Evolutionary conservation across 2,329 filamentous ascomycete genomes (phyloP), one percentile per base, ranked within the genome.

Genomic region (Aciculosporium take): DNA sequence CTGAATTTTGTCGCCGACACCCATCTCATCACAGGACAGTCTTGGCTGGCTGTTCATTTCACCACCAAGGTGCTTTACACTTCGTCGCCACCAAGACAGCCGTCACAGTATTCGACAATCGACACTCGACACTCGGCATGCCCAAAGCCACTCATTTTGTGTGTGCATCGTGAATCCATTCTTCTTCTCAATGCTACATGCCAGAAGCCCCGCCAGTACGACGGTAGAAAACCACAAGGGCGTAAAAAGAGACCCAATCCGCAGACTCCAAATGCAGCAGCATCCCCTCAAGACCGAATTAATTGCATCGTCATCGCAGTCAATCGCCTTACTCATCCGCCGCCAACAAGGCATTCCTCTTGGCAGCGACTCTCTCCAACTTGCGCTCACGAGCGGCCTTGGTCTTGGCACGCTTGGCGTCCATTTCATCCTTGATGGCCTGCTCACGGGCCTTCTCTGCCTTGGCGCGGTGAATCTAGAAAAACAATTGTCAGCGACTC

Each of bases 301-400:
- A 41, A 36, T 29, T 40, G 7, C 41, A 43, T 37, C 15, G 56
- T 65, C 56, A 55, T 58, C 51, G 49, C 58, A 57, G 60, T 56
- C 63, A 67, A 59, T 63, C 63, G 62, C 29, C 28, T 39, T 72
- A 68, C 60, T 72, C 72, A 59, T 72, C 72, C 60, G 87, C 86
- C 64, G 74, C 85, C 61, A 82, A 64, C 67, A 93, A 67, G 63
- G 85, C 87, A 63, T 77, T 81, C 68, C 87, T 80, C 89, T 98
- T 98, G 68, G 83, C 81, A 65, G 74, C 68, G 66, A 82, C 77
- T 71, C 93, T 84, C 77, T 94, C 86, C 71, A 81, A 71, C 81
- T 91, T 91, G 76, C 91, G 83, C 83, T 96, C 91, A 73, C 91
- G 87, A 61, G 91, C 91, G 65, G 91, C 91, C 88, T 95, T 96